Percentiles rank a stretch among this genome's conserved stretches.
These are phyloP conservation scores for Hippophae rhamnoides DNA, from an alignment of 306 rosid genomes.

Conservation along the genomic window DNA sequence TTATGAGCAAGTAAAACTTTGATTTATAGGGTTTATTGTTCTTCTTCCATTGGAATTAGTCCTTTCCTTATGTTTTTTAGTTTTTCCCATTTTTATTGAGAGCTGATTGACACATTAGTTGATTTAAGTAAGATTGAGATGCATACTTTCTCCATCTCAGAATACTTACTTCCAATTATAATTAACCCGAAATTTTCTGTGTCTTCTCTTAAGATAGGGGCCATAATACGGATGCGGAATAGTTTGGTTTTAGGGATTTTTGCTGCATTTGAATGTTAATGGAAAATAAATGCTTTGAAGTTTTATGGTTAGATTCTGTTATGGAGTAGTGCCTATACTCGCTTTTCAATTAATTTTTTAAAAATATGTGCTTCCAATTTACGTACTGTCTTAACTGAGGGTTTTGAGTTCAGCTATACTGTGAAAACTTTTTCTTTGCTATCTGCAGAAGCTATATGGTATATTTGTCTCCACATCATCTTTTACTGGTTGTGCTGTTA, in stretches of 20 bases:
- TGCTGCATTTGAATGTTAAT: no score
- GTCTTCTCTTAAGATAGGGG: no score
- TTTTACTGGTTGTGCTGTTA: background rate
- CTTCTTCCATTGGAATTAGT: no score
- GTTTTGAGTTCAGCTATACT: background rate
- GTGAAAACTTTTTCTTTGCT: background rate
- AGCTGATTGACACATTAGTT: no score
- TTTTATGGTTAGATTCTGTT: background rate
- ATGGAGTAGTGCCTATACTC: background rate
- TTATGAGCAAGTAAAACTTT: background rate
- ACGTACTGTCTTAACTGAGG: background rate
- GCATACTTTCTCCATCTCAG: no score
- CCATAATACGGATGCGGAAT: no score
- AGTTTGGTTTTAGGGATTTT: no score
- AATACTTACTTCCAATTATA: no score
- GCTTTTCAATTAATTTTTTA: background rate
- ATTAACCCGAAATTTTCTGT: no score
- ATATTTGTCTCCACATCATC: background rate
- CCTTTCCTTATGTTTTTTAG: no score
- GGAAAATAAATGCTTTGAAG: background rate
- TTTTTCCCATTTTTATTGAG: no score
- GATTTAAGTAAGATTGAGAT: no score
- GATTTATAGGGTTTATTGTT: background rate
- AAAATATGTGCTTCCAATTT: background rate
- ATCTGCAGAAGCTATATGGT: constrained; percentile 5